phyloP scores from a whole-genome alignment of 148 eudicot genomes.

The Nepenthes gracilis region DNA sequence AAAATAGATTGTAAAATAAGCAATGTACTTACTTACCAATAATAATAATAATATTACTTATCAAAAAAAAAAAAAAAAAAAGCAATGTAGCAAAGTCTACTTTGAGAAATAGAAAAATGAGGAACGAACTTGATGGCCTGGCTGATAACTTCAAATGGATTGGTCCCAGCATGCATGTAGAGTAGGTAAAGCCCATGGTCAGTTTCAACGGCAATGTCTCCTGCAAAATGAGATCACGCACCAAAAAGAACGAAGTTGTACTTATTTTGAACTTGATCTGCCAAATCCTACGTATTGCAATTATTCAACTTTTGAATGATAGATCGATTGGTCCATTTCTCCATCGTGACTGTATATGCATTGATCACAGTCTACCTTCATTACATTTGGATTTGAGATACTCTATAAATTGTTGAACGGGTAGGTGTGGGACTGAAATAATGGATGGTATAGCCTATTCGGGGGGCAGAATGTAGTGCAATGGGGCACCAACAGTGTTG shows the following conservation, averaged over 20 bases:
- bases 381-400: constrained; percentile 5
- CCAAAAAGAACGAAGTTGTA: constrained; percentile 23
- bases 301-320: constrained; percentile 13
- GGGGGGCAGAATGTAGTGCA: background rate
- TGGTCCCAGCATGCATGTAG: constrained; percentile 81
- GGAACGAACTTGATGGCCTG: constrained; percentile 71
- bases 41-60: too few species aligned
- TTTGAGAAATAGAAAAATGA: constrained; percentile 1
- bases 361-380: constrained; percentile 13
- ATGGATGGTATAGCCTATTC: constrained; percentile 6
- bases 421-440: constrained; percentile 15
- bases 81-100: background rate
- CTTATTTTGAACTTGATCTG: constrained; percentile 16
- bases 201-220: constrained; percentile 71
- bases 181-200: constrained; percentile 66
- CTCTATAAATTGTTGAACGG: constrained; percentile 11
- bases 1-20: too few species aligned
- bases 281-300: constrained; percentile 12
- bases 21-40: too few species aligned
- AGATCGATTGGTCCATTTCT: constrained; percentile 15
- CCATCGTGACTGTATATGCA: constrained; percentile 15
- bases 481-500: background rate
- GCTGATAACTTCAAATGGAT: constrained; percentile 74
- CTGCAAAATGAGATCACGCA: constrained; percentile 45
- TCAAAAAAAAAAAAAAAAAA: background rate